phyloP scores from a whole-genome alignment of 2,329 filamentous ascomycete species.

The Aspergillus piperis region DNA sequence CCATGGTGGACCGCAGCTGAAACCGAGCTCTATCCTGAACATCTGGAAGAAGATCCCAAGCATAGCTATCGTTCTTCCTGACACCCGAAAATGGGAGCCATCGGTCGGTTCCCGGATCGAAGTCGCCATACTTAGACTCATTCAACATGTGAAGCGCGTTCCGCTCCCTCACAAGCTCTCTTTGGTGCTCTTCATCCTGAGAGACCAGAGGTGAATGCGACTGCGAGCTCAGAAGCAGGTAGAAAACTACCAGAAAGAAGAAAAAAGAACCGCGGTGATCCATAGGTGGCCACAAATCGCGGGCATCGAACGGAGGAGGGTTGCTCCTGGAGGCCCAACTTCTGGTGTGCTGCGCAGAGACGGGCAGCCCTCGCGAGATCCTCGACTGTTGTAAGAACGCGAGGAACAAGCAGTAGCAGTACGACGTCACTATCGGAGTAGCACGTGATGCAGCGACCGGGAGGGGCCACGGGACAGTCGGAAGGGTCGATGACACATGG shows the following conservation, averaged over 20 bases:
- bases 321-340: constrained; percentile 20
- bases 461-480: too few species aligned
- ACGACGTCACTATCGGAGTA: too few species aligned
- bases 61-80: constrained; percentile 70
- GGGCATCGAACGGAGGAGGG: constrained; percentile 26
- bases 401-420: too few species aligned
- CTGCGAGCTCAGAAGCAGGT: constrained; percentile 56
- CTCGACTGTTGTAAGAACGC: too few species aligned
- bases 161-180: constrained; percentile 54
- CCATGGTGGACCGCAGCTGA: constrained; percentile 46
- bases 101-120: constrained; percentile 47
- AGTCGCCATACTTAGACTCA: constrained; percentile 55
- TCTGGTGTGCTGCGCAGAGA: constrained; percentile 18
- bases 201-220: constrained; percentile 43
- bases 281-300: constrained; percentile 38
- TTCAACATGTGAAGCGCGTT: constrained; percentile 53
- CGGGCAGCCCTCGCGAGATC: too few species aligned
- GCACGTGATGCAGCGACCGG: not conserved
- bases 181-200: constrained; percentile 48
- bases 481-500: too few species aligned
- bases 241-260: constrained; percentile 54
- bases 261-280: constrained; percentile 52
- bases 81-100: constrained; percentile 77
- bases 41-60: constrained; percentile 70
- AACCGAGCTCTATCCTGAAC: constrained; percentile 68